Percentiles rank a stretch among this genome's conserved stretches.
phyloP scores from a whole-genome alignment of 495 filamentous ascomycete species.

The Stereocaulon alpinum region DNA sequence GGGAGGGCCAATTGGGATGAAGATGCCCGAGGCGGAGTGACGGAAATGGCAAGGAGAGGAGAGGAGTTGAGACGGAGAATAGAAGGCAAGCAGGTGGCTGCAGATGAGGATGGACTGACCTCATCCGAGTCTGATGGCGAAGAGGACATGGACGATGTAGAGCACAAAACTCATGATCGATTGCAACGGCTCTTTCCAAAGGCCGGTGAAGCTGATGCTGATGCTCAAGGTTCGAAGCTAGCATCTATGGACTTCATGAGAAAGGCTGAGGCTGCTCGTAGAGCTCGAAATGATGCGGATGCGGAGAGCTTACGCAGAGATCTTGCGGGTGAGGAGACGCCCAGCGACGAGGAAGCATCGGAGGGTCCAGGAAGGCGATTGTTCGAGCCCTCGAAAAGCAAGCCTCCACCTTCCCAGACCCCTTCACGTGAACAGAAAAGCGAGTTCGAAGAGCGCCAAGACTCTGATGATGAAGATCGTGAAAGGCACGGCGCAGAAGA shows the following conservation, averaged over 20 bases:
- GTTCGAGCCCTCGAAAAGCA: constrained; percentile 36
- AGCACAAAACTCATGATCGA: constrained; percentile 43
- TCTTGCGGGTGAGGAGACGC: constrained; percentile 46
- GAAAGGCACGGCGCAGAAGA: constrained; percentile 18
- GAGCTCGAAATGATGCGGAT: constrained; percentile 69
- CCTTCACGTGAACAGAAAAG: constrained; percentile 27
- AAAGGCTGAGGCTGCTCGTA: constrained; percentile 67
- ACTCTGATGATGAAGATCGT: constrained; percentile 36
- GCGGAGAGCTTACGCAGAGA: constrained; percentile 66
- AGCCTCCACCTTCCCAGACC: constrained; percentile 19
- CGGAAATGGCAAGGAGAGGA: constrained; percentile 72
- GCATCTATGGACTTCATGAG: constrained; percentile 86
- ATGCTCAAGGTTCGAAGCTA: constrained; percentile 40
- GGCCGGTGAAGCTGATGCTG: constrained; percentile 30
- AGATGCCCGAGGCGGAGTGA: constrained; percentile 62
- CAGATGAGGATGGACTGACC: constrained; percentile 39
- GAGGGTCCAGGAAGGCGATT: constrained; percentile 56
- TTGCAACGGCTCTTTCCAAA: constrained; percentile 47
- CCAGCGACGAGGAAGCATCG: constrained; percentile 43
- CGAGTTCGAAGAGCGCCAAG: constrained; percentile 51
- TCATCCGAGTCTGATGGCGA: constrained; percentile 46
- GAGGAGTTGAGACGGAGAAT: constrained; percentile 79
- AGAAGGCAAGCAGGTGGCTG: constrained; percentile 57
- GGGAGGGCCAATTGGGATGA: constrained; percentile 76
- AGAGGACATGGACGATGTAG: constrained; percentile 47